These are phyloP conservation scores for Pseudopediastrum boryanum DNA, from an alignment of 139 green algal genomes.

Conservation along the genomic window DNA sequence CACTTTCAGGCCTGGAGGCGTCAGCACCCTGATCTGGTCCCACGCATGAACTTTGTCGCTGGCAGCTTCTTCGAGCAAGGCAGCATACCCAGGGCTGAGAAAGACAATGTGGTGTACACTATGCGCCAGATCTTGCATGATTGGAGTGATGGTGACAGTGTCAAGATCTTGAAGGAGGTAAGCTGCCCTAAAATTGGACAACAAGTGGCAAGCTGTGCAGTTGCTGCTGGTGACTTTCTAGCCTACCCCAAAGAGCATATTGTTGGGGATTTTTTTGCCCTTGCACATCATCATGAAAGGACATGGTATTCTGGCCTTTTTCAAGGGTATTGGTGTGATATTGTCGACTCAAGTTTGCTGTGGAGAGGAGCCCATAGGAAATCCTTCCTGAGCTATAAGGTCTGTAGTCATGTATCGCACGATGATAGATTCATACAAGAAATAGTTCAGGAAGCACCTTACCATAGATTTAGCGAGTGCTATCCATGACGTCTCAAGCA, in stretches of 20 bases:
- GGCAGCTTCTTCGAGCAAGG: constrained; percentile 39
- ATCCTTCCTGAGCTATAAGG: no score
- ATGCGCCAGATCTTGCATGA: constrained; percentile 44
- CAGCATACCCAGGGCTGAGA: constrained; percentile 7
- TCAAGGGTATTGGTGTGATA: no score
- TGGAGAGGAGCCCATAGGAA: no score
- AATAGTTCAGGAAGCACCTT: no score
- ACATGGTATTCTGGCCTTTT: no score
- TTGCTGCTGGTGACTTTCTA: neutral
- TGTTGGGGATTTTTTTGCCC: neutral
- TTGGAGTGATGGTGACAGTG: constrained; percentile 32
- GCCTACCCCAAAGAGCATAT: neutral
- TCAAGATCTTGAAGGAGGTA: constrained; percentile 36
- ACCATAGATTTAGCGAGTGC: no score
- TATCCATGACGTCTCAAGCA: no score
- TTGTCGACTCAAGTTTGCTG: no score
- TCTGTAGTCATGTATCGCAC: no score
- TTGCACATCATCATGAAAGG: no score
- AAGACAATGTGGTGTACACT: constrained; percentile 3
- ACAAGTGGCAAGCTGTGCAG: neutral
- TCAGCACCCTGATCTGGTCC: neutral
- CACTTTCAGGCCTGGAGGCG: constrained; percentile 4
- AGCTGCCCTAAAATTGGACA: neutral
- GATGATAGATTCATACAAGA: no score
- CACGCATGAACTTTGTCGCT: constrained; percentile 6